Conservation (phyloP, 257 asterid species). For the Ophiorrhiza pumila region DNA sequence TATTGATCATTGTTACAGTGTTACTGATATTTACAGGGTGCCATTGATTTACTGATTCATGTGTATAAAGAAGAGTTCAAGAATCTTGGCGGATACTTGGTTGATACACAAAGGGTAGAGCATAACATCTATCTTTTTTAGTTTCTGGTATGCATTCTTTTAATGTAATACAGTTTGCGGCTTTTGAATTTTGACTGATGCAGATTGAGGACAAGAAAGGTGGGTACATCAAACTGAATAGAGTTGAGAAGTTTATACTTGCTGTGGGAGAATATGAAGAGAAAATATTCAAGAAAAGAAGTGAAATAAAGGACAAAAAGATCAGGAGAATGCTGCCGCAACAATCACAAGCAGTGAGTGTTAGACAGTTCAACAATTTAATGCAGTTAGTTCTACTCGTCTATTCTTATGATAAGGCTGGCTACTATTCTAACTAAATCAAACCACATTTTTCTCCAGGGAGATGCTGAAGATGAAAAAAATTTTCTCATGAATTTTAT, state of each 20-base stretch:
- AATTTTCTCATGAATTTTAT: background rate
- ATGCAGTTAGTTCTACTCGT: background rate
- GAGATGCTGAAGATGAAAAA: background rate
- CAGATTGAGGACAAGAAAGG: constrained; percentile 38
- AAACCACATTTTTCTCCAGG: background rate
- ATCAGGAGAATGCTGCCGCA: constrained; percentile 30
- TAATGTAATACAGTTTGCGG: background rate
- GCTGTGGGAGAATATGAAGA: constrained; percentile 51
- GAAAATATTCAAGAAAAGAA: constrained; percentile 49
- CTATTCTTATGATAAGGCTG: too few relatives aligned
- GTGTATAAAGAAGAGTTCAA: constrained; percentile 53
- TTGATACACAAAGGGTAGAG: constrained; percentile 46
- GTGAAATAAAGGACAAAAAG: constrained; percentile 27
- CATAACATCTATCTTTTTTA: background rate
- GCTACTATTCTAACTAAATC: background rate
- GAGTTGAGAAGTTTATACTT: constrained; percentile 52
- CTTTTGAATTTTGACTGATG: background rate
- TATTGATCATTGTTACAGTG: background rate
- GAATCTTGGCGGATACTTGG: constrained; percentile 57
- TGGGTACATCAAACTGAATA: constrained; percentile 32
- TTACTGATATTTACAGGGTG: constrained; percentile 32
- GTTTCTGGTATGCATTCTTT: background rate
- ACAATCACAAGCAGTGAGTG: constrained; percentile 33
- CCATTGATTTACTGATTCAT: constrained; percentile 46
- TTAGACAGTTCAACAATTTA: background rate